Base-by-base conservation (phyloP, 2,329 filamentous ascomycete genomes). In the Aspergillus flavus region DNA sequence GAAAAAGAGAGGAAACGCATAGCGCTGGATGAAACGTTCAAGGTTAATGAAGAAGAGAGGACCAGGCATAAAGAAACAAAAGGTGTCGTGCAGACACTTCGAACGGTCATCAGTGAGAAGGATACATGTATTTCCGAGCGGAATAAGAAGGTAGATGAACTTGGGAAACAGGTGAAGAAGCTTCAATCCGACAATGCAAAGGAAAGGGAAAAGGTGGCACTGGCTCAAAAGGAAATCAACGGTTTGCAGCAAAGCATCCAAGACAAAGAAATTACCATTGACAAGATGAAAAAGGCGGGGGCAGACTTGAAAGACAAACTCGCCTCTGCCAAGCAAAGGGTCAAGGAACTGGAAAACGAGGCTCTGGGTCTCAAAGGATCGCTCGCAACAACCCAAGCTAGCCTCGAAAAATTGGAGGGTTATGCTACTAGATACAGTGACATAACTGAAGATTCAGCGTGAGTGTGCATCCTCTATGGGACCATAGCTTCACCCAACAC, bases 21-120 rank as follows among this genome's bases (percentile, higher is more conserved):
- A 3, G 16, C 39, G 6, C 0, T 41, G 16, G 19, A n/a, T 2
- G 39, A 4, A n/a, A 10, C 4, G 6, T n/a, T 41, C 4, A 0
- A 41, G 39, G 3, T 0, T 4, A 7, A 41, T n/a, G 39, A 19
- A n/a, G 1, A 10, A n/a, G 39, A 41, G 39, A 41, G 1, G 3
- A 1, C 1, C 16, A 41, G 7, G 2, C 39, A 19, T 0, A 9
- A 41, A 41, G 39, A 41, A 3, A 41, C 39, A 9, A 4, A n/a
- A 41, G 3, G 4, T 9, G 2, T 10, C 6, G 39, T n/a, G 39
- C 2, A 9, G 39, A n/a, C 16, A 7, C 39, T 41, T 7, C 6
- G 9, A 10, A n/a, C 16, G 3, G 7, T 2, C 0, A 41, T 41
- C 4, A 9, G 2, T 41, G 39, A 19, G 2, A 41, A 41, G 39